These are phyloP conservation scores for Clavaria fumosa DNA, from an alignment of 768 basidiomycete species.

Conservation along the genomic window DNA sequence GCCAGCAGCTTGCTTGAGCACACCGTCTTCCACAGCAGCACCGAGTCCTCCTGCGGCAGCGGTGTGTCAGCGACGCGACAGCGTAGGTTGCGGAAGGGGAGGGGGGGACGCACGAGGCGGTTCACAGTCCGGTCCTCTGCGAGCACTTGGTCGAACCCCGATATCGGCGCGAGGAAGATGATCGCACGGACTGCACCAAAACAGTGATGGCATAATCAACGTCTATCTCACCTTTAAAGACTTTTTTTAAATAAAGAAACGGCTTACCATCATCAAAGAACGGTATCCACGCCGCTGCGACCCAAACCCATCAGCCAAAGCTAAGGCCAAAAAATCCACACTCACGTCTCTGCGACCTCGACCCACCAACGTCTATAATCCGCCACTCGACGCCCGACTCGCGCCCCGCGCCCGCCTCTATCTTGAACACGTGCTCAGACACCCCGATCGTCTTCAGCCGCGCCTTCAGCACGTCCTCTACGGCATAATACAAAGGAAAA, in stretches of 20 bases:
- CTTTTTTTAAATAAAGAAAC: no score
- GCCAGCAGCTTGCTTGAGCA: slow-evolving; percentile 73
- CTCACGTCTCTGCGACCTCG: slow-evolving; percentile 47
- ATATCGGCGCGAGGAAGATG: slow-evolving; percentile 65
- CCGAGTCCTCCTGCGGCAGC: slow-evolving; percentile 55
- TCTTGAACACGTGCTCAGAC: slow-evolving; percentile 68
- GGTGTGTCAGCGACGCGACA: neutral
- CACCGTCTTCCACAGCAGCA: slow-evolving; percentile 79
- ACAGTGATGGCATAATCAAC: no score
- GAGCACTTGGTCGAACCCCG: slow-evolving; percentile 59
- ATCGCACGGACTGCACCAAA: slow-evolving; percentile 42
- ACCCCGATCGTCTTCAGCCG: slow-evolving; percentile 67
- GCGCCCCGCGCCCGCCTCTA: slow-evolving; percentile 40
- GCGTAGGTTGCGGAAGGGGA: slow-evolving; percentile 1
- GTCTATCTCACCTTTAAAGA: no score
- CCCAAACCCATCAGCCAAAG: neutral
- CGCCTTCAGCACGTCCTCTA: slow-evolving; percentile 66
- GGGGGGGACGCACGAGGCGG: slow-evolving; percentile 28
- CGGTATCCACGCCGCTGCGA: slow-evolving; percentile 48
- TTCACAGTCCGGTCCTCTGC: slow-evolving; percentile 47
- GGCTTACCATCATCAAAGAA: slow-evolving; percentile 45
- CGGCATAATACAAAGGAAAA: neutral
- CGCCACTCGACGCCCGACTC: slow-evolving; percentile 55
- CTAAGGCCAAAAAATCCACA: neutral
- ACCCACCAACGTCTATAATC: slow-evolving; percentile 67